Evolutionary conservation across 805 yeast species (phyloP).

Genomic region (Candida ulmi): DNA sequence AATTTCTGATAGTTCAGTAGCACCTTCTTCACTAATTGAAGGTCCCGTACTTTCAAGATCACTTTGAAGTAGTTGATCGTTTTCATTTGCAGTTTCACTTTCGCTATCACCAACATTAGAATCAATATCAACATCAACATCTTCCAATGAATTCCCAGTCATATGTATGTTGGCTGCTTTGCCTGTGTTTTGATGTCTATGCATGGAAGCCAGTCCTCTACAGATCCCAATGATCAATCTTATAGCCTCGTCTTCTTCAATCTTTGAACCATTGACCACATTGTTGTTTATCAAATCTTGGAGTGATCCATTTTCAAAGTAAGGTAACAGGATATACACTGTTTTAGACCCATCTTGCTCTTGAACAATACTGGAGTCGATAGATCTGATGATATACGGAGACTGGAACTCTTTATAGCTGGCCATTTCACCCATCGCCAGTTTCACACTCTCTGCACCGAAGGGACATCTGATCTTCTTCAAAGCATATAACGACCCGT

Average conservation of each 20-base stretch:
- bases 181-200: slow-evolving; percentile 26
- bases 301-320: slow-evolving; percentile 63
- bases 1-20: slow-evolving; percentile 49
- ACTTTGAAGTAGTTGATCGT: slow-evolving; percentile 8
- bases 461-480: slow-evolving; percentile 86
- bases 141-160: too few species aligned
- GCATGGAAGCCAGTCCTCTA: slow-evolving; percentile 73
- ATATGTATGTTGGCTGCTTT: neutral
- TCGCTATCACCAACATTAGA: slow-evolving; percentile 2
- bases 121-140: neutral
- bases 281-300: slow-evolving; percentile 74
- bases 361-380: slow-evolving; percentile 67
- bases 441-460: slow-evolving; percentile 69
- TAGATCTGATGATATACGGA: slow-evolving; percentile 60
- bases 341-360: slow-evolving; percentile 78
- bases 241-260: slow-evolving; percentile 61
- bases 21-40: slow-evolving; percentile 12
- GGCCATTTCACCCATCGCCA: slow-evolving; percentile 74
- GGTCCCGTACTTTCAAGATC: slow-evolving; percentile 18
- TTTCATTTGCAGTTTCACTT: slow-evolving; percentile 4
- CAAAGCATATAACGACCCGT: slow-evolving; percentile 57
- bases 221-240: slow-evolving; percentile 62
- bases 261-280: slow-evolving; percentile 45
- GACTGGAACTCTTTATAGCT: slow-evolving; percentile 65
- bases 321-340: slow-evolving; percentile 76